phyloP scores from a whole-genome alignment of 495 filamentous ascomycete species.

The Glarea lozoyensis region DNA sequence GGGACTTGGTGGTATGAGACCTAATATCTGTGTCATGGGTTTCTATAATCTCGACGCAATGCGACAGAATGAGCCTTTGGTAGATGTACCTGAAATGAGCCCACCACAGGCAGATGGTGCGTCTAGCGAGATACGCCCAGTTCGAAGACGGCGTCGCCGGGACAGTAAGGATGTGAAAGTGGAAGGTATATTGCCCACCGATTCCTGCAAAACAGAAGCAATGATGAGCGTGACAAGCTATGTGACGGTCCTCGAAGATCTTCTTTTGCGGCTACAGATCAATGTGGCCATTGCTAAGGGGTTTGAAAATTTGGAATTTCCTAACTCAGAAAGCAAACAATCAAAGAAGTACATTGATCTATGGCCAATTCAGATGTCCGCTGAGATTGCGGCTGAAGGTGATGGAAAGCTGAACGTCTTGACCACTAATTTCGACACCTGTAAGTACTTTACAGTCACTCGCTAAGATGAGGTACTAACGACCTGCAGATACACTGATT shows the following conservation, averaged over 20 bases:
- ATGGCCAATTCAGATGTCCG: constrained; percentile 82
- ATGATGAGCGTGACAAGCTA: constrained; percentile 61
- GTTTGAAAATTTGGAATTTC: constrained; percentile 68
- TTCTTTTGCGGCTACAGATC: constrained; percentile 66
- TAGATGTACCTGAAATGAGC: constrained; percentile 26
- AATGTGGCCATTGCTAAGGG: constrained; percentile 84
- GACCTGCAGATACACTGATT: constrained; percentile 58
- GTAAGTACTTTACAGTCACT: constrained; percentile 23
- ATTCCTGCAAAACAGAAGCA: constrained; percentile 47
- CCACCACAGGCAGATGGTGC: constrained; percentile 17
- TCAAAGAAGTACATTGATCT: constrained; percentile 76
- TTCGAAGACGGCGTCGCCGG: constrained; percentile 25
- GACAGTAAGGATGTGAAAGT: constrained; percentile 26
- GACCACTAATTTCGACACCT: constrained; percentile 89
- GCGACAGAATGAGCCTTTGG: constrained; percentile 18
- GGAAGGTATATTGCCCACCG: constrained; percentile 45
- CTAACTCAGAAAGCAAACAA: constrained; percentile 35
- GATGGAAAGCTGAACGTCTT: constrained; percentile 56
- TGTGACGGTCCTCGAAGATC: constrained; percentile 75
- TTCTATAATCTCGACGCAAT: constrained; percentile 71
- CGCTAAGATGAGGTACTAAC: constrained; percentile 1
- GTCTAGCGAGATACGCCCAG: constrained; percentile 12
- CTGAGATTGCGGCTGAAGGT: constrained; percentile 56
- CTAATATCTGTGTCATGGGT: constrained; percentile 73
- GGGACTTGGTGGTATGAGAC: constrained; percentile 82